Evolutionary conservation across 768 basidiomycete species (phyloP), one percentile per base, ranked within the genome.

Genomic region (Naganishia vaughanmartiniae): DNA sequence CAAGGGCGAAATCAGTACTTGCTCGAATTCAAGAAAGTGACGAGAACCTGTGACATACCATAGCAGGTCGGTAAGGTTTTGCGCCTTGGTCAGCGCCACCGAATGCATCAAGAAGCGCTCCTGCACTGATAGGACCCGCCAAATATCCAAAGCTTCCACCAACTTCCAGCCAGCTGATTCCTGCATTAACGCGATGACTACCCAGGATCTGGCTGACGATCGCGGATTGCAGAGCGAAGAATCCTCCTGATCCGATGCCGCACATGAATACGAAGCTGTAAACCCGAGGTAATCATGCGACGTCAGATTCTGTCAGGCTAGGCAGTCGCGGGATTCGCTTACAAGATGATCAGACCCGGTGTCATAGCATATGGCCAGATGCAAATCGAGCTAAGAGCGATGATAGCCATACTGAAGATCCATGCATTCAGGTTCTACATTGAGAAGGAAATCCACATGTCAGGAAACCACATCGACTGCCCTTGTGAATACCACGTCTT

Each of bases 81-180:
- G 73, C 70, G 0, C 73, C 73, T 39, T 70, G 33, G 12, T 70
- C 53, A 1, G 69, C 53, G 3, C 73, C 73, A 42, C 73, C 73
- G 42, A 74, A 72, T 0, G 70, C 71, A 67, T 74, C 73, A 24
- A 74, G 65, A 14, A 74, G 55, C 4, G 71, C 71, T 4, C 73
- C 73, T 12, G 73, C 73, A 6, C 71, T 70, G 48, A 74, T 65
- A 5, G 73, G 73, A 10, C 73, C 73, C n/a, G 71, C 67, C 26
- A 74, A 57, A 45, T 70, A 71, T 36, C 73, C 73, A 42, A 74
- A 65, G 31, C 67, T 67, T 33, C 53, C 60, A 1, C 68, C 67
- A 3, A 72, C 56, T 65, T 74, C 73, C 24, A 74, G 42, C 66
- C 66, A 74, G 28, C 68, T 69, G 24, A 74, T 65, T 17, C 73